Evolutionary conservation across 2,329 filamentous ascomycete species (phyloP).

Genomic region (Colletotrichum sojae): DNA sequence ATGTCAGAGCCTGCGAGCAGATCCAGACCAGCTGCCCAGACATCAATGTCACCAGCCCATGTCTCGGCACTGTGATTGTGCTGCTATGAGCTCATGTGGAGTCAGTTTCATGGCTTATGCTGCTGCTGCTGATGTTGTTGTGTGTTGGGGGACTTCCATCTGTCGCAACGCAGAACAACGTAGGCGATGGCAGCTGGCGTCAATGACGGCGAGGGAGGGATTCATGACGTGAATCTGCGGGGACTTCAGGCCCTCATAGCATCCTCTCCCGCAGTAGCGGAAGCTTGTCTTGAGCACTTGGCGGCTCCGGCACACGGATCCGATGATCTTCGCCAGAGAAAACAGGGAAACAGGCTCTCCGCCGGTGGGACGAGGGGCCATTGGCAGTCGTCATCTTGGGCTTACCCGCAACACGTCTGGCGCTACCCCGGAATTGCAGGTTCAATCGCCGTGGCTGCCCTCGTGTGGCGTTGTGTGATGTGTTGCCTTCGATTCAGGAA

Average conservation of each 20-base stretch:
- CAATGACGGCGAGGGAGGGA: constrained; percentile 38
- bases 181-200: too few relatives aligned
- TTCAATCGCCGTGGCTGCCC: constrained; percentile 28
- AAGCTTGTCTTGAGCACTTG: constrained; percentile 22
- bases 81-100: constrained; percentile 41
- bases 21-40: constrained; percentile 22
- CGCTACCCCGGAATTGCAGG: constrained; percentile 27
- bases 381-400: constrained; percentile 40
- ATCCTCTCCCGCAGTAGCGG: constrained; percentile 20
- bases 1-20: constrained; percentile 23
- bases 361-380: constrained; percentile 17
- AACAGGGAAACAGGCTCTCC: constrained; percentile 38
- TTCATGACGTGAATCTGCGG: constrained; percentile 38
- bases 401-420: constrained; percentile 28
- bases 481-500: background rate
- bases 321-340: constrained; percentile 33
- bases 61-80: constrained; percentile 15
- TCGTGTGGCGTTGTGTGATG: constrained; percentile 29
- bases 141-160: too few relatives aligned
- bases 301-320: constrained; percentile 37
- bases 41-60: constrained; percentile 11
- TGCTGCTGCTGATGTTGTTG: too few relatives aligned
- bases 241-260: constrained; percentile 15
- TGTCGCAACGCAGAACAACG: too few relatives aligned
- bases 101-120: background rate